Conservation (phyloP, 2,329 filamentous ascomycete species). For the Cladosporium oxysporum region DNA sequence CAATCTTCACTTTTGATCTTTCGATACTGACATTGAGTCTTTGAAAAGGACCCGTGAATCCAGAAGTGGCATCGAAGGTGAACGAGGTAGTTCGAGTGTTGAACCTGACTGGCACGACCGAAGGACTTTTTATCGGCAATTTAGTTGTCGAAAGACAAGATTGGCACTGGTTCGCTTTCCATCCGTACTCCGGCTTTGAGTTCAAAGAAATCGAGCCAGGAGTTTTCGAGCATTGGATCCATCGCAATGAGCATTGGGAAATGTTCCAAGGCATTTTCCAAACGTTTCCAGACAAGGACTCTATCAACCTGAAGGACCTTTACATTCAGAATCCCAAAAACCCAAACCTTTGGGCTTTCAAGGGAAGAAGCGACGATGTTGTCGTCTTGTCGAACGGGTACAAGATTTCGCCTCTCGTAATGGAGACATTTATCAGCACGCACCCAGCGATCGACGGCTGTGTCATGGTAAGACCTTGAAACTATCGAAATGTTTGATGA, state of each 20-base stretch:
- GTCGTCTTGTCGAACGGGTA: conserved; percentile 36
- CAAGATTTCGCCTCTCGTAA: conserved; percentile 24
- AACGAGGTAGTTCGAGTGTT: neutral
- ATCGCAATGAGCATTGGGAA: conserved; percentile 16
- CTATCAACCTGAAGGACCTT: conserved; percentile 29
- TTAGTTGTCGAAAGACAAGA: conserved; percentile 12
- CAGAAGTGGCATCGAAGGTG: neutral
- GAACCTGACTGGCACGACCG: conserved; percentile 19
- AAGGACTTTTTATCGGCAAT: conserved; percentile 22
- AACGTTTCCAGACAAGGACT: conserved; percentile 37
- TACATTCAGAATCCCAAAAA: conserved; percentile 33
- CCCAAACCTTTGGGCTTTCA: conserved; percentile 32
- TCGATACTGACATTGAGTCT: neutral
- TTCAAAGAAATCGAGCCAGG: conserved; percentile 19
- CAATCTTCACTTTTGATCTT: neutral
- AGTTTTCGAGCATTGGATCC: conserved; percentile 18
- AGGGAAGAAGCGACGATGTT: conserved; percentile 34
- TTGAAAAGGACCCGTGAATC: neutral
- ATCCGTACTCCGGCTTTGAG: conserved; percentile 21
- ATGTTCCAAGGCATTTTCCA: conserved; percentile 23
- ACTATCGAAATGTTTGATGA: neutral
- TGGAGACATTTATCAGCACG: conserved; percentile 2
- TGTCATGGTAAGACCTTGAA: neutral
- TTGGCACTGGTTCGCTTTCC: conserved; percentile 21
- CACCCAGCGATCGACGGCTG: neutral